Base-by-base conservation (phyloP, 371 early-diverging fungal species). In the Mucor racemosus region DNA sequence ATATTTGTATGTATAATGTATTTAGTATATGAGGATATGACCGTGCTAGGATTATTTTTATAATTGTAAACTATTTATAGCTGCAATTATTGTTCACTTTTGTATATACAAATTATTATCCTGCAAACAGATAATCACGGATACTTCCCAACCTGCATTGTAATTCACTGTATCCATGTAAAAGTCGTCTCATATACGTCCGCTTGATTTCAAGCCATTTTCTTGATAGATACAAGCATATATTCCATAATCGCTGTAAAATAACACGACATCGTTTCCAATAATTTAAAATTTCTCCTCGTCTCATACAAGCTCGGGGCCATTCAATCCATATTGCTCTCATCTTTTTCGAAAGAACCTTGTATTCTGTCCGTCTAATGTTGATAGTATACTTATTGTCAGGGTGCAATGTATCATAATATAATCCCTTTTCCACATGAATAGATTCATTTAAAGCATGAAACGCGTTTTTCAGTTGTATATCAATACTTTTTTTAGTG, bases 371-470 rank as follows among this genome's bases (percentile, higher is more conserved):
- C 4, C 53, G 2, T 53, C 11, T 53, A 14, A 53, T 31, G 26
- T 31, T 21, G 14, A 53, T 53, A 7, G 31, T 31, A 31, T 31
- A 11, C 11, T 26, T 53, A 14, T 26, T 26, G 1, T 53, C 31
- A 5, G 53, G 53, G 26, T 53, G 53, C 14, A 53, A 11, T 14
- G 31, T 53, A 14, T 26, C 26, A 31, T 53, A 53, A 5, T 53
- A 53, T 0, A 31, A 21, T 11, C 53, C 53, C 19, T 11, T 53
- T 26, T 53, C 31, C 13, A 31, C 14, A 4, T 53, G 14, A 11
- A 53, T 53, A 3, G 53, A 31, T 53, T 53, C 53, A 26, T 53
- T 53, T 26, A 53, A 31, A 31, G 53, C 53, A 53, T 26, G 53
- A 14, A 21, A 26, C 1, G 53, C 10, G 53, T 4, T 13, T 21